These are phyloP conservation scores for Lasiodiplodia sp. DNA, from an alignment of 2,329 filamentous ascomycete genomes.

Conservation along the genomic window DNA sequence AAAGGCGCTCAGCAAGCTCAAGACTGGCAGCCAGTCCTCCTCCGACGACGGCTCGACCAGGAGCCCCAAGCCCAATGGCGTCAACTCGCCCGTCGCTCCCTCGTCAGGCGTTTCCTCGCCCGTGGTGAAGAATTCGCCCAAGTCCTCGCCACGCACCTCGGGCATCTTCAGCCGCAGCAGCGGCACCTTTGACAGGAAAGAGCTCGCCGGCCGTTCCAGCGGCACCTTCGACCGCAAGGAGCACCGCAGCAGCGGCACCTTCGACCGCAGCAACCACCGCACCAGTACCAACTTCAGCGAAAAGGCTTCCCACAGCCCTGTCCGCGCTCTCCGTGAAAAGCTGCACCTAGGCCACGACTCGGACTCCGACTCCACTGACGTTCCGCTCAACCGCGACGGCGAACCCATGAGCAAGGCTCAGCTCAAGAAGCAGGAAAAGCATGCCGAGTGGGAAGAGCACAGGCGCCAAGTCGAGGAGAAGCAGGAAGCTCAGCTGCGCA, in stretches of 20 bases:
- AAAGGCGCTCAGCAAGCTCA: conserved; percentile 55
- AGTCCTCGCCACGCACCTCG: conserved; percentile 38
- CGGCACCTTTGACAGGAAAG: conserved; percentile 39
- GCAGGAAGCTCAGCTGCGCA: conserved; percentile 54
- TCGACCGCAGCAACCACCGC: conserved; percentile 32
- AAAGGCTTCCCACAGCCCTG: conserved; percentile 43
- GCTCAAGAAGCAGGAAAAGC: conserved; percentile 56
- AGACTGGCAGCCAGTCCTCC: conserved; percentile 42
- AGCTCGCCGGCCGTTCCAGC: conserved; percentile 41
- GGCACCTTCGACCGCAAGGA: conserved; percentile 40
- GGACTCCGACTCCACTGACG: conserved; percentile 42
- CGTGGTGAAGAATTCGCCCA: conserved; percentile 12
- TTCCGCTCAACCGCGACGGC: conserved; percentile 57
- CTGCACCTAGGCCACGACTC: conserved; percentile 46
- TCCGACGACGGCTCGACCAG: conserved; percentile 45
- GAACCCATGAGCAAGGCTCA: conserved; percentile 59
- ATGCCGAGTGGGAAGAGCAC: conserved; percentile 54
- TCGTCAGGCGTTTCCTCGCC: conserved; percentile 38
- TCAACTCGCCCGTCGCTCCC: conserved; percentile 25
- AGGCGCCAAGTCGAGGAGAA: conserved; percentile 53
- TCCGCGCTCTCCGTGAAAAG: conserved; percentile 50
- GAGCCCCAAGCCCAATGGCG: conserved; percentile 37
- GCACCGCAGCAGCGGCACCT: conserved; percentile 35
- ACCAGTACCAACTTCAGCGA: conserved; percentile 32
- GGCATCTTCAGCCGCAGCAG: conserved; percentile 44